Percentiles rank a stretch among this genome's conserved stretches.
phyloP scores from a whole-genome alignment of 2,329 filamentous ascomycete species.

The Cladosporium velox region DNA sequence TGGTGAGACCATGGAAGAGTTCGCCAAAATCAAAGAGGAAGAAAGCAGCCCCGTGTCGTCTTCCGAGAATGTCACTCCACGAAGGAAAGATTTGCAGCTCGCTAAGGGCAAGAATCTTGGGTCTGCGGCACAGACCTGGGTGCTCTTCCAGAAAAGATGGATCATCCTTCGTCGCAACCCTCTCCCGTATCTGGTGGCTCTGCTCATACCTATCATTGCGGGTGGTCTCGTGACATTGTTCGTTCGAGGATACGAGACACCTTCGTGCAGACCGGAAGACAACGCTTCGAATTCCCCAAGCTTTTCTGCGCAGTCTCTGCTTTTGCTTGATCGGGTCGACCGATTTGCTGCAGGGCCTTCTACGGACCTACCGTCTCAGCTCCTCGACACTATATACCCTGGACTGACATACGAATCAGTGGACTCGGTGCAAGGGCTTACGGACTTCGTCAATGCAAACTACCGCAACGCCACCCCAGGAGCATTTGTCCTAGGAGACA shows the following conservation, averaged over 20 bases:
- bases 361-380: not conserved
- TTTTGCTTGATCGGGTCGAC: conserved; percentile 32
- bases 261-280: conserved; percentile 49
- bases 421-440: conserved; percentile 62
- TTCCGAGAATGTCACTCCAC: conserved; percentile 25
- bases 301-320: conserved; percentile 27
- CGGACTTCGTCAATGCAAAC: conserved; percentile 60
- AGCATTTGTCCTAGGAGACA: conserved; percentile 72
- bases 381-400: conserved; percentile 27
- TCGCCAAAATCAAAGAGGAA: conserved; percentile 32
- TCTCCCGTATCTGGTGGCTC: conserved; percentile 71
- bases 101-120: conserved; percentile 70
- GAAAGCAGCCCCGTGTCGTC: conserved; percentile 24
- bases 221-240: conserved; percentile 79
- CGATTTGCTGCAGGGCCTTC: conserved; percentile 13
- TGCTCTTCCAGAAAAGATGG: conserved; percentile 75
- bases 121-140: conserved; percentile 68
- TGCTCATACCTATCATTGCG: conserved; percentile 76
- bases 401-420: conserved; percentile 35
- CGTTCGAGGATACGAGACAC: conserved; percentile 58
- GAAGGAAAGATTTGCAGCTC: conserved; percentile 47
- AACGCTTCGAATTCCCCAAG: conserved; percentile 28
- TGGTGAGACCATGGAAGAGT: conserved; percentile 69
- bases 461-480: conserved; percentile 72
- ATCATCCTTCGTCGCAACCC: conserved; percentile 78